Percentiles rank a stretch among this genome's conserved stretches.
These are phyloP conservation scores for Barnettozyma wickerhamii DNA, from an alignment of 805 yeast genomes.

Conservation along the genomic window DNA sequence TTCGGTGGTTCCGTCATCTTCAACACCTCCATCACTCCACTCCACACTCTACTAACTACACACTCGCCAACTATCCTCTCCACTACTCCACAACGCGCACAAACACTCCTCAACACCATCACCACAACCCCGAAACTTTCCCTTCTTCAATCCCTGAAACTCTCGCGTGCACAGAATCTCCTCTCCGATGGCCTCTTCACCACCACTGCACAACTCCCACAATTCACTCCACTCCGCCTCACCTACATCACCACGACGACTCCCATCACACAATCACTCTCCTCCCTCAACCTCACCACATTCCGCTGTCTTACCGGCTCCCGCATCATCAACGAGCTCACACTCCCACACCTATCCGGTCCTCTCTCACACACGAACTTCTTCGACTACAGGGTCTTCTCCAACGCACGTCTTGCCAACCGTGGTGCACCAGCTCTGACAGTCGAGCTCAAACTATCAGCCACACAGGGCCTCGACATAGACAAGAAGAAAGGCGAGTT, in stretches of 20 bases:
- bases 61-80: constrained; percentile 15
- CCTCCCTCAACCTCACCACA: constrained; percentile 32
- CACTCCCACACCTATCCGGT: constrained; percentile 45
- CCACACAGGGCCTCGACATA: constrained; percentile 28
- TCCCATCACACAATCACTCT: constrained; percentile 2
- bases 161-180: constrained; percentile 22
- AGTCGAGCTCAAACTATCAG: constrained; percentile 52
- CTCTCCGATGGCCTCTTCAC: constrained; percentile 18
- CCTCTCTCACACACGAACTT: constrained; percentile 56
- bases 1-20: constrained; percentile 30
- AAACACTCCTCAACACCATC: no score
- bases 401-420: constrained; percentile 31
- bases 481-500: constrained; percentile 45
- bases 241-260: constrained; percentile 17
- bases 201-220: constrained; percentile 28
- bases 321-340: constrained; percentile 49
- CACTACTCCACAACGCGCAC: no score
- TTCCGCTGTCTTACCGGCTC: constrained; percentile 43
- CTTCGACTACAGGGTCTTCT: constrained; percentile 54
- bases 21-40: constrained; percentile 23
- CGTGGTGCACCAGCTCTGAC: constrained; percentile 59
- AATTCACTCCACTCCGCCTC: constrained; percentile 26
- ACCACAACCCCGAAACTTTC: no score
- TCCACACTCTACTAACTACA: constrained; percentile 4
- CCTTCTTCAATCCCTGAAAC: constrained; percentile 9